Percentiles rank a stretch among this genome's conserved stretches.
These are phyloP conservation scores for Cyberlindnera nakhonratchasimensis DNA, from an alignment of 805 yeast species.

Conservation along the genomic window DNA sequence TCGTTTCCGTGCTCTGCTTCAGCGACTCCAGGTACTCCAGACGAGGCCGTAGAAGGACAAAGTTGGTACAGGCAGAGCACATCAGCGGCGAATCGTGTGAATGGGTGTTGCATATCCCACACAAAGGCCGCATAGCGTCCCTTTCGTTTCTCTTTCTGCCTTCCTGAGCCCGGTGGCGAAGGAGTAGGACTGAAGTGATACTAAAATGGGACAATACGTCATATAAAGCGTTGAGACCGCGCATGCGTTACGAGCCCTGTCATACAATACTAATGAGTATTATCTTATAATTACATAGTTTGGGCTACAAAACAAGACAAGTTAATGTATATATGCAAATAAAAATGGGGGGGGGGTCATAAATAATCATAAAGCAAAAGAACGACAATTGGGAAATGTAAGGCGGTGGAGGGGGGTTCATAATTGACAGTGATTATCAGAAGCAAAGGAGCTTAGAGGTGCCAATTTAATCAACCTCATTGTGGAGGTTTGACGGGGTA, in stretches of 20 bases:
- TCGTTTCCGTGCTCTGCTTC: conserved; percentile 5
- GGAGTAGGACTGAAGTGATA: too few relatives aligned
- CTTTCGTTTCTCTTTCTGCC: not conserved
- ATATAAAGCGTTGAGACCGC: too few relatives aligned
- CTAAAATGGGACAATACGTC: too few relatives aligned
- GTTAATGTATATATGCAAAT: not conserved
- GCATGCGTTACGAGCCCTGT: too few relatives aligned
- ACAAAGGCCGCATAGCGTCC: not conserved
- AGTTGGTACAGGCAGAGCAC: conserved; percentile 20
- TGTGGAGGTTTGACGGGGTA: conserved; percentile 18
- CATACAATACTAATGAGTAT: too few relatives aligned
- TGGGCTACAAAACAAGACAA: not conserved
- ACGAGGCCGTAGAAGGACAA: conserved; percentile 13
- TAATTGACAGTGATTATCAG: too few relatives aligned
- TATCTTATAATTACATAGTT: not conserved
- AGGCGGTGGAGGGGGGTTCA: too few relatives aligned
- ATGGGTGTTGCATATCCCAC: conserved; percentile 9
- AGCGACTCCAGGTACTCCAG: conserved; percentile 16
- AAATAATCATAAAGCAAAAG: conserved; percentile 1
- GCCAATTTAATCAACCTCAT: conserved; percentile 17
- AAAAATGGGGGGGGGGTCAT: not conserved
- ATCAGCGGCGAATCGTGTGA: conserved; percentile 5
- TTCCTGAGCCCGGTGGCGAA: not conserved
- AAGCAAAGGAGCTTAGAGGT: too few relatives aligned
- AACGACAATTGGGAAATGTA: too few relatives aligned